Evolutionary conservation across 345 rosid genomes (phyloP), one percentile per base, ranked within the genome.

Genomic region (Excoecaria cochinchinensis): DNA sequence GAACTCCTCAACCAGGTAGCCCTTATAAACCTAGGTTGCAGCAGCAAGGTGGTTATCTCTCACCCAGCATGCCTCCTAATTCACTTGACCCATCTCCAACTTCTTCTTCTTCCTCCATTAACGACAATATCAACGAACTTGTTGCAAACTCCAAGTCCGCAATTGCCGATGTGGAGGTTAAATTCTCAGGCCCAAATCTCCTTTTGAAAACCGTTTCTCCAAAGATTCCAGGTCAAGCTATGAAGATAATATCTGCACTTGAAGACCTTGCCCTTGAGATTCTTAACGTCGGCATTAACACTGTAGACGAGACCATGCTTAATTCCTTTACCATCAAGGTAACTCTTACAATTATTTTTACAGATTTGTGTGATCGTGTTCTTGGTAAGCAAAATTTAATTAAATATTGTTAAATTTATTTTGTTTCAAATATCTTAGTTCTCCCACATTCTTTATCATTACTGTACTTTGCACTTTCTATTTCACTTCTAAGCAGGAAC

Each of bases 251-350:
- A 3, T 79, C 97, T 11, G 87, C 92, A 31, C 90, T 96, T 21
- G 92, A 93, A 70, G 89, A 93, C 69, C 86, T 96, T 16, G 80
- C 94, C 3, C 90, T 96, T 22, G 97, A 93, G 85, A 96, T 92
- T 51, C 91, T 96, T 47, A 81, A 89, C 16, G 89, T 89, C 50
- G 87, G 74, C 84, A 82, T 96, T 78, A 88, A 64, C 77, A 82
- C 90, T 13, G 78, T 87, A 50, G 95, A 96, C 46, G 97, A 92
- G 70, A 85, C 87, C 77, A 84, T 91, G 85, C 89, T 89, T 74
- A 88, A 90, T 76, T 90, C 97, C 85, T 96, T 96, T 89, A 96
- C 97, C 60, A 92, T 96, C 86, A 93, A 96, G 98, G 99, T 96
- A 90, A 70, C 10, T 58, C 47, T 70, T 51, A 6, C 3, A 63